phyloP scores from a whole-genome alignment of 805 yeast species.

The Lipomyces sp. region DNA sequence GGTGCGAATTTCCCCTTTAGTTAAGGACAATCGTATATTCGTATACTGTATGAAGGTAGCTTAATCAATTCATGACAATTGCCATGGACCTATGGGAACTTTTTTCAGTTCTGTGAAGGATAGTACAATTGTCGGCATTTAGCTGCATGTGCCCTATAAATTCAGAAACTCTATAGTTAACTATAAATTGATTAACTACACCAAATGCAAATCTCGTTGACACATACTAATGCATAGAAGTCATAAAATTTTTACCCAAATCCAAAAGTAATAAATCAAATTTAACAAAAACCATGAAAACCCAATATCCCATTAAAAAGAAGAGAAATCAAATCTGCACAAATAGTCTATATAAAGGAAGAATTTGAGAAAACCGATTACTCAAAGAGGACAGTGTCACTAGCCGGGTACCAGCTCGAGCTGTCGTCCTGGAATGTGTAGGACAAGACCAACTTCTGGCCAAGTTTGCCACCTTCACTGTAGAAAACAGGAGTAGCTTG shows the following conservation, averaged over 20 bases:
- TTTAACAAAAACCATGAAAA: background rate
- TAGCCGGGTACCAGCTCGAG: slow-evolving; percentile 27
- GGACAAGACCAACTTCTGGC: slow-evolving; percentile 25
- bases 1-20: no score
- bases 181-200: background rate
- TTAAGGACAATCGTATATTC: no score
- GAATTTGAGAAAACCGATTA: slow-evolving; percentile 1
- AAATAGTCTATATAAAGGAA: background rate
- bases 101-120: slow-evolving; percentile 61
- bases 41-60: no score
- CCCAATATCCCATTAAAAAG: background rate
- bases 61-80: no score
- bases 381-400: slow-evolving; percentile 28
- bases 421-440: slow-evolving; percentile 30
- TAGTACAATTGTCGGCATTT: no score
- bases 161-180: background rate
- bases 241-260: background rate
- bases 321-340: no score
- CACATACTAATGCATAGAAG: background rate
- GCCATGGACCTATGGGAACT: slow-evolving; percentile 44
- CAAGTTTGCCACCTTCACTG: slow-evolving; percentile 1
- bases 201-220: background rate
- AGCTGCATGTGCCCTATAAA: no score
- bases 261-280: background rate
- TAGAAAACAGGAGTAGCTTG: slow-evolving; percentile 23